Base-by-base conservation (phyloP, 164 flowering plant genomes). In the Malania oleifera region DNA sequence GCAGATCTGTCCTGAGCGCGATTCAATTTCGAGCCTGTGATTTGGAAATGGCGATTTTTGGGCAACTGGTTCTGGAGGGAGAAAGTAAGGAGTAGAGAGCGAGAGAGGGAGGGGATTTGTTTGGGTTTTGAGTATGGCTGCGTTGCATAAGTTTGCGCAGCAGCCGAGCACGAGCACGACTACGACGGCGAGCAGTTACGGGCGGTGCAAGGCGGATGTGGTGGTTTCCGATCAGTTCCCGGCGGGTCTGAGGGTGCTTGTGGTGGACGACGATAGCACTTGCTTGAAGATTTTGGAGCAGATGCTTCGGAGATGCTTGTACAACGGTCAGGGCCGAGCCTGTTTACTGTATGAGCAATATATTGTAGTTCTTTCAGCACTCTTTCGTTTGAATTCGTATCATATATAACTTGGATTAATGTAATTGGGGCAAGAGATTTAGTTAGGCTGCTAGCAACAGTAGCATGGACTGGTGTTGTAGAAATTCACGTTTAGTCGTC, bases 241-340 rank as follows among this genome's bases (percentile, higher is more conserved):
- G 22, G 82, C 67, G 4, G 97, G 97, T 13, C 51, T 90, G 63
- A 77, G 92, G 62, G 95, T 90, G 54, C 77, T 90, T 14, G 93
- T 84, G 1, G 97, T 90, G 2, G 97, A 90, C 29, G 96, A 87
- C 65, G 93, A 87, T 60, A 26, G 57, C n/a, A 66, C 72, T 15
- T 85, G 89, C 63, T 63, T 90, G 73, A 70, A 31, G 54, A 73
- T 87, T 59, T 43, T 90, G 63, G 93, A 87, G 65, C 73, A 74
- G 69, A 84, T 90, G 96, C 89, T 86, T 52, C 73, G 77, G 60
- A 81, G 80, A 34, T 86, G 91, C 74, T 38, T 39, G 57, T 90
- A 90, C 64, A 50, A 61, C 2, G 97, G 97, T 87, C 15, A 47
- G 76, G 59, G 14, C n/a, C 27, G 7, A 19, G 9, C 5, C 34